These are phyloP conservation scores for Alternaria alternata DNA, from an alignment of 2,329 filamentous ascomycete genomes.

Conservation along the genomic window DNA sequence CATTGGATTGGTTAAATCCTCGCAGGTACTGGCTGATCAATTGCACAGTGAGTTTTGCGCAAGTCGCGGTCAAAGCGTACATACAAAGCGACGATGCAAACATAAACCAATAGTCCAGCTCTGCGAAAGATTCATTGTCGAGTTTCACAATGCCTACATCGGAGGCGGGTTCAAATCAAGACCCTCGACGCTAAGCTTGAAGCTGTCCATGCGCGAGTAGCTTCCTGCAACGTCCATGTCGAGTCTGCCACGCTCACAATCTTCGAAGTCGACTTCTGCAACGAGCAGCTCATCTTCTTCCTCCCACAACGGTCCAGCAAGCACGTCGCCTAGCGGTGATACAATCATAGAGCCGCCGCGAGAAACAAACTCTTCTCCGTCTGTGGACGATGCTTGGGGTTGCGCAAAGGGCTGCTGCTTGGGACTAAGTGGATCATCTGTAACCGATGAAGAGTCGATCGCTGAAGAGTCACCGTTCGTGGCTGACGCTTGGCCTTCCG, in stretches of 20 bases:
- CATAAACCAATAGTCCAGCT: too few species aligned
- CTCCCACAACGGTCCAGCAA: constrained; percentile 86
- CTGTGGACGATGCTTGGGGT: constrained; percentile 10
- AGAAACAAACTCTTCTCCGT: constrained; percentile 64
- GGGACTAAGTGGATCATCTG: constrained; percentile 27
- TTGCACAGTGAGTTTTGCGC: not conserved
- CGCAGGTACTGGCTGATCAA: not conserved
- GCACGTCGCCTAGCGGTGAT: constrained; percentile 78
- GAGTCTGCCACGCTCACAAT: constrained; percentile 81
- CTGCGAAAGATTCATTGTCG: not conserved
- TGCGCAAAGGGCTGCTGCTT: constrained; percentile 23
- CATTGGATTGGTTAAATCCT: not conserved
- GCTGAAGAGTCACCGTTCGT: constrained; percentile 31
- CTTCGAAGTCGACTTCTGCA: constrained; percentile 83
- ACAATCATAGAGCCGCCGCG: constrained; percentile 86
- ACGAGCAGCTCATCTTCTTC: constrained; percentile 71
- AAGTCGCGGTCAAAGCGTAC: not conserved
- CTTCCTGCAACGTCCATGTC: constrained; percentile 87
- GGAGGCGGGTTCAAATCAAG: constrained; percentile 68
- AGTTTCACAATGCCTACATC: constrained; percentile 26
- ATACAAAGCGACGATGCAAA: not conserved
- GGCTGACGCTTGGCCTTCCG: constrained; percentile 14
- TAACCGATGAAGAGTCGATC: constrained; percentile 27
- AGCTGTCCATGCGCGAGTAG: constrained; percentile 78
- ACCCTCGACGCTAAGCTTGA: constrained; percentile 67